Evolutionary conservation across 2,329 filamentous ascomycete species (phyloP).

Genomic region (Paraphoma chrysanthemicola): DNA sequence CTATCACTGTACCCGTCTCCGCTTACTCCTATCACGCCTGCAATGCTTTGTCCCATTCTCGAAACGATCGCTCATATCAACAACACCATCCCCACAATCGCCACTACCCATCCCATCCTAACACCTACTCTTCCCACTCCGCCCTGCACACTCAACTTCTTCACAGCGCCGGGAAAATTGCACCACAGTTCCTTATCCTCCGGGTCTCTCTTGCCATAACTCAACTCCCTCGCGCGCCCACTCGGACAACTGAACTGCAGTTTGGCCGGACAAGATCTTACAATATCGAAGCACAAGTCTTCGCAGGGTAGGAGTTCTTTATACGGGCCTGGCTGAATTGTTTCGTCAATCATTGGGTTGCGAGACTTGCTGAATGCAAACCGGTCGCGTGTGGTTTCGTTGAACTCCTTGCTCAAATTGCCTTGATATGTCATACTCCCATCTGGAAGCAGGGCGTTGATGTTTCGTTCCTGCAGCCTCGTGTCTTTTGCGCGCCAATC

Average conservation of each 20-base stretch:
- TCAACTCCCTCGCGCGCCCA: conserved; percentile 14
- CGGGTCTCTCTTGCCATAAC: conserved; percentile 34
- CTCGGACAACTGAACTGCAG: conserved; percentile 79
- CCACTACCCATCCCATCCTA: conserved; percentile 7
- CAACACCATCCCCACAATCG: conserved; percentile 7
- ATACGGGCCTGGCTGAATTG: conserved; percentile 84
- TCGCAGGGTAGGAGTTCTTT: conserved; percentile 90
- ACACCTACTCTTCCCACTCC: conserved; percentile 8
- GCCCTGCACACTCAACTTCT: conserved; percentile 42
- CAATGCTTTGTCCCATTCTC: neutral
- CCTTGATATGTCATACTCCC: conserved; percentile 54
- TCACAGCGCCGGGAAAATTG: conserved; percentile 51
- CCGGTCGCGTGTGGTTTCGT: conserved; percentile 29
- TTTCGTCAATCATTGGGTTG: conserved; percentile 73
- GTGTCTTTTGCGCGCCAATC: conserved; percentile 70
- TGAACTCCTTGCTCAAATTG: conserved; percentile 27
- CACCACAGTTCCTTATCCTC: conserved; percentile 38
- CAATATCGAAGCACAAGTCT: conserved; percentile 84
- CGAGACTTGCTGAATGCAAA: conserved; percentile 65
- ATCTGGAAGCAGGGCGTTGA: conserved; percentile 72
- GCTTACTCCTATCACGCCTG: neutral
- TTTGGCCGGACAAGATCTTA: conserved; percentile 80
- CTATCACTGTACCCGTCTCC: neutral
- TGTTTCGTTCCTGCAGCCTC: conserved; percentile 71
- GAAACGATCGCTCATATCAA: neutral